phyloP scores from a whole-genome alignment of 129 eudicot genomes.

The Pseudognaphalium luteoalbum region DNA sequence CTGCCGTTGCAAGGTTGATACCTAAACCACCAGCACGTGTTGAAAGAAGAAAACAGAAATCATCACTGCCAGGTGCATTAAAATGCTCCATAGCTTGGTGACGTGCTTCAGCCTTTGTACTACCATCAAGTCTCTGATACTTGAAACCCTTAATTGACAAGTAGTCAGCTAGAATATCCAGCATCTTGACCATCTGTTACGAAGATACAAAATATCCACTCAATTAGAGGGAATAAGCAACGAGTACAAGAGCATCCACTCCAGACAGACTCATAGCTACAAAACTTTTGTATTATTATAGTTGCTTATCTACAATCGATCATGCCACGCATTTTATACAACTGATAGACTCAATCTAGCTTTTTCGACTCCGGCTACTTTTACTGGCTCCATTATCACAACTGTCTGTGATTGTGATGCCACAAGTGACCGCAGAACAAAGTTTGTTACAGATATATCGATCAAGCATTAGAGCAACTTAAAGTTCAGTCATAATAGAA shows the following conservation, averaged over 20 bases:
- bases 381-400: neutral
- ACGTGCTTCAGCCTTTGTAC: slow-evolving; percentile 91
- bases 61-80: slow-evolving; percentile 99
- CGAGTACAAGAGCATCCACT: slow-evolving; percentile 8
- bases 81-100: slow-evolving; percentile 99
- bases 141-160: slow-evolving; percentile 93
- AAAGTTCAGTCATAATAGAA: neutral
- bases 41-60: slow-evolving; percentile 98
- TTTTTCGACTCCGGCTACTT: neutral
- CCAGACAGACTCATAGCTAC: neutral
- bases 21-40: slow-evolving; percentile 99
- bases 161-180: slow-evolving; percentile 93
- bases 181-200: slow-evolving; percentile 93
- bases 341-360: neutral
- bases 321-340: neutral
- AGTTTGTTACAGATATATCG: neutral
- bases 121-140: slow-evolving; percentile 96
- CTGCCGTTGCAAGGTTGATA: slow-evolving; percentile 98
- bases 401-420: slow-evolving; percentile 13
- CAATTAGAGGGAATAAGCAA: slow-evolving; percentile 6
- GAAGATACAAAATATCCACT: neutral
- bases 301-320: slow-evolving; percentile 7
- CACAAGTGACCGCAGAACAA: slow-evolving; percentile 1
- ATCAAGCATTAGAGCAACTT: slow-evolving; percentile 17
- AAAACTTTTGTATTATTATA: neutral